Evolutionary conservation across 257 asterid species (phyloP).

Genomic region (Gentiana straminea): DNA sequence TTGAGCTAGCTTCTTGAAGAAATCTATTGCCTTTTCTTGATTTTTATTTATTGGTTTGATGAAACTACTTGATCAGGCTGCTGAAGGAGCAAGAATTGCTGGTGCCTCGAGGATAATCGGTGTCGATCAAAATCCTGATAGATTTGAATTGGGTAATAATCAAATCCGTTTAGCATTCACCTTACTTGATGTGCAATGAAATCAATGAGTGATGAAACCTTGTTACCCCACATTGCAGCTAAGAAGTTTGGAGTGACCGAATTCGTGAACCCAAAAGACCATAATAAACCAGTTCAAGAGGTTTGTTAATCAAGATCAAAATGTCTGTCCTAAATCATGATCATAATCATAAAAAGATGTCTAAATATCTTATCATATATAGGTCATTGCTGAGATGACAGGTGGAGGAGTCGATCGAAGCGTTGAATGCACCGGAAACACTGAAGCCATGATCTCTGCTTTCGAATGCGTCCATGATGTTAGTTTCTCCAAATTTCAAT

Average conservation of each 20-base stretch:
- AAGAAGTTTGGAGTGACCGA: constrained; percentile 40
- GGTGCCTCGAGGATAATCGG: constrained; percentile 84
- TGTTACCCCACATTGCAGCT: constrained; percentile 10
- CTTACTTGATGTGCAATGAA: too few relatives aligned
- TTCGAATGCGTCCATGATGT: constrained; percentile 83
- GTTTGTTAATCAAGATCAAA: constrained; percentile 1
- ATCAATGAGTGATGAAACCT: background rate
- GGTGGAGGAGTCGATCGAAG: constrained; percentile 75
- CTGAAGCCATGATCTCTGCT: constrained; percentile 70
- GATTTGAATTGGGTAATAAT: constrained; percentile 40
- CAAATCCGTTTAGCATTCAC: too few relatives aligned
- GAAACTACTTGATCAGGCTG: constrained; percentile 36
- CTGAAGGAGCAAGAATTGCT: constrained; percentile 74
- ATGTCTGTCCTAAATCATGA: too few relatives aligned
- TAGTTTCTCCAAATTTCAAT: background rate
- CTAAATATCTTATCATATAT: background rate
- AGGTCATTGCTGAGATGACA: constrained; percentile 68
- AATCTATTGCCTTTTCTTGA: background rate
- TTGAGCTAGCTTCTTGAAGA: background rate
- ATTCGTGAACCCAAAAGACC: constrained; percentile 33
- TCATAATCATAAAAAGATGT: background rate
- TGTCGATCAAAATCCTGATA: constrained; percentile 38
- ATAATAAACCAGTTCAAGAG: constrained; percentile 35
- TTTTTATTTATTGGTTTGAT: background rate
- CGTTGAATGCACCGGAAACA: constrained; percentile 68